Conservation (phyloP, 495 filamentous ascomycete species). For the Annulohypoxylon stygium region DNA sequence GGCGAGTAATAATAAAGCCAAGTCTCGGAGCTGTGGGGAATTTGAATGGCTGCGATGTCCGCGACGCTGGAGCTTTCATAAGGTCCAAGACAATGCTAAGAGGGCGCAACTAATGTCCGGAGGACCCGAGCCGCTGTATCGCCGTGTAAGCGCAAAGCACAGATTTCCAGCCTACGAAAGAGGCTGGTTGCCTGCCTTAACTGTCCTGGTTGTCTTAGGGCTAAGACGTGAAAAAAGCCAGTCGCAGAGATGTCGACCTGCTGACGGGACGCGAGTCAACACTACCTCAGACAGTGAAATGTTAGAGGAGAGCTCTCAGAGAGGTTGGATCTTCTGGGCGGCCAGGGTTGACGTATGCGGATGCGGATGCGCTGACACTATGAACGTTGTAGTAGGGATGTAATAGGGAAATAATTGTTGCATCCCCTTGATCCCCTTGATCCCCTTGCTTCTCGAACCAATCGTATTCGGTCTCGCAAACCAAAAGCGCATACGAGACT, state of each 20-base stretch:
- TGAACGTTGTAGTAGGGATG: not conserved
- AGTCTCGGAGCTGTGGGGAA: conserved; percentile 37
- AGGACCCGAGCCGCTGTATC: conserved; percentile 40
- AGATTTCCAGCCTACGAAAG: conserved; percentile 15
- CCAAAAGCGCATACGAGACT: conserved; percentile 8
- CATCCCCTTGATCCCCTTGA: conserved; percentile 27
- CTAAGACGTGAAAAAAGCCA: conserved; percentile 9
- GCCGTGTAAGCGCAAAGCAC: conserved; percentile 28
- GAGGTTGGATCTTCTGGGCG: conserved; percentile 15
- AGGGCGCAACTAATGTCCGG: conserved; percentile 40
- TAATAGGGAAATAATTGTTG: conserved; percentile 12
- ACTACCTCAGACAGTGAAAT: conserved; percentile 26
- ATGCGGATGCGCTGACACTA: conserved; percentile 4
- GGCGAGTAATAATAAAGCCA: conserved; percentile 20
- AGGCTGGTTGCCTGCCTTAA: not conserved
- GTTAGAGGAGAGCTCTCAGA: conserved; percentile 7
- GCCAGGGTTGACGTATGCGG: conserved; percentile 22
- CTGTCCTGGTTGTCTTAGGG: conserved; percentile 4
- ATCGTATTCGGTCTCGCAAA: conserved; percentile 35
- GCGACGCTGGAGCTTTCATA: conserved; percentile 39
- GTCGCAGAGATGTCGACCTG: conserved; percentile 16
- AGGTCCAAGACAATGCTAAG: conserved; percentile 28
- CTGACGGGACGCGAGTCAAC: conserved; percentile 28
- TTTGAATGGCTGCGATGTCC: conserved; percentile 22
- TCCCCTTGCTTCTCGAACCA: conserved; percentile 11